A percentile compares a stretch with the other conserved stretches of the same genome.
phyloP scores from a whole-genome alignment of 2,329 filamentous ascomycete species.

The Phaeosphaeriaceae sp. region DNA sequence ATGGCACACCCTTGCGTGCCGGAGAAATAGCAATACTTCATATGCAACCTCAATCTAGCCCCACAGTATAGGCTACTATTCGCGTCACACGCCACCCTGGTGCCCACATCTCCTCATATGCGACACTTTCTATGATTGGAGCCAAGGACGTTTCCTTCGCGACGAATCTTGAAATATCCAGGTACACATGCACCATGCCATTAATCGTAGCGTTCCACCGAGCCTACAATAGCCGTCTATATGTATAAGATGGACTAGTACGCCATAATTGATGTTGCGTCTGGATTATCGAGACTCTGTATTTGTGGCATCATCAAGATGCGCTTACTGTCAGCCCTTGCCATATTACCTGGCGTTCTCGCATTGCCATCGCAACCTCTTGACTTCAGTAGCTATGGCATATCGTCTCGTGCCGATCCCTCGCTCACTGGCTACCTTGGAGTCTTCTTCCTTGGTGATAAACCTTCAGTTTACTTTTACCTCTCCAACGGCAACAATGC shows the following conservation, averaged over 20 bases:
- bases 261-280: not conserved
- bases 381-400: slow-evolving; percentile 25
- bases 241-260: not conserved
- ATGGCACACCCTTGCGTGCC: slow-evolving; percentile 3
- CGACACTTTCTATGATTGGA: not conserved
- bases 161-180: not conserved
- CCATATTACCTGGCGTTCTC: slow-evolving; percentile 20
- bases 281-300: not conserved
- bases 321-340: slow-evolving; percentile 19
- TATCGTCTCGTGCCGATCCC: slow-evolving; percentile 35
- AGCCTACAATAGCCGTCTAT: not conserved
- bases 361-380: slow-evolving; percentile 25
- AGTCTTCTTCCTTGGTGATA: slow-evolving; percentile 62
- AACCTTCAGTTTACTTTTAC: slow-evolving; percentile 63
- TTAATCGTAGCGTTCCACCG: not conserved
- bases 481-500: slow-evolving; percentile 61
- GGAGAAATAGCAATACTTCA: slow-evolving; percentile 10
- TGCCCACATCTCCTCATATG: not conserved
- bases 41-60: slow-evolving; percentile 13
- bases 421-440: slow-evolving; percentile 60
- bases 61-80: slow-evolving; percentile 6
- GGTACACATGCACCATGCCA: not conserved
- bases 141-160: not conserved
- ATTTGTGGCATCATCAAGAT: slow-evolving; percentile 10
- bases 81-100: not conserved